Conservation (phyloP, 495 filamentous ascomycete genomes). For the Monascus purpureus region DNA sequence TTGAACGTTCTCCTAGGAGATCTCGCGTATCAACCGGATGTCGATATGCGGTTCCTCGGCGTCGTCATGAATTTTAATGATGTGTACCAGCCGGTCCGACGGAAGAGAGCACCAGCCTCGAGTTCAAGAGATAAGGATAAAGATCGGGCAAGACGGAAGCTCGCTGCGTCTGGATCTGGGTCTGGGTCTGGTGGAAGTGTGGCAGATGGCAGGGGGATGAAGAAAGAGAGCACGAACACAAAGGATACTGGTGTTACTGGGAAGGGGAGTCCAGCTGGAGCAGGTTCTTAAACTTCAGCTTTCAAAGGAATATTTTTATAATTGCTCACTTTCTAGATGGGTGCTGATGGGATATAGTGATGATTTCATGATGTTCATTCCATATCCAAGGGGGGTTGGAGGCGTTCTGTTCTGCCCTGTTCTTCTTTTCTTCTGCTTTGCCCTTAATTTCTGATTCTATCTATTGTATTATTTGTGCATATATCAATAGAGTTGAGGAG, state of each 20-base stretch:
- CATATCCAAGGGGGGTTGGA: too few relatives aligned
- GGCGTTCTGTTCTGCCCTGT: too few relatives aligned
- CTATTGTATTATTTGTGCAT: too few relatives aligned
- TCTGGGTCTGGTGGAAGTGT: slow-evolving; percentile 4
- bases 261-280: background rate
- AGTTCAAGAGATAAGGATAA: slow-evolving; percentile 24
- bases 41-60: slow-evolving; percentile 88
- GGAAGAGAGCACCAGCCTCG: slow-evolving; percentile 27
- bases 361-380: too few relatives aligned
- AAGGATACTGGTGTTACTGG: background rate
- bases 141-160: slow-evolving; percentile 19
- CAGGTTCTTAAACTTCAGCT: background rate
- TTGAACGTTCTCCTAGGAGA: slow-evolving; percentile 78
- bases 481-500: too few relatives aligned
- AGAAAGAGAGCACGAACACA: slow-evolving; percentile 1
- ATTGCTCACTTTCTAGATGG: too few relatives aligned
- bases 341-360: too few relatives aligned
- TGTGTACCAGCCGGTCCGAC: slow-evolving; percentile 64
- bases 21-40: slow-evolving; percentile 81
- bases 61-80: slow-evolving; percentile 99
- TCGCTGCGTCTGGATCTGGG: slow-evolving; percentile 5
- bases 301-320: too few relatives aligned
- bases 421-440: too few relatives aligned
- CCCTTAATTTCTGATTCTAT: too few relatives aligned
- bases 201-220: slow-evolving; percentile 2